A percentile compares a stretch with the other conserved stretches of the same genome.
Evolutionary conservation across 768 basidiomycete genomes (phyloP).

Genomic region (Fistulinella prunicolor): DNA sequence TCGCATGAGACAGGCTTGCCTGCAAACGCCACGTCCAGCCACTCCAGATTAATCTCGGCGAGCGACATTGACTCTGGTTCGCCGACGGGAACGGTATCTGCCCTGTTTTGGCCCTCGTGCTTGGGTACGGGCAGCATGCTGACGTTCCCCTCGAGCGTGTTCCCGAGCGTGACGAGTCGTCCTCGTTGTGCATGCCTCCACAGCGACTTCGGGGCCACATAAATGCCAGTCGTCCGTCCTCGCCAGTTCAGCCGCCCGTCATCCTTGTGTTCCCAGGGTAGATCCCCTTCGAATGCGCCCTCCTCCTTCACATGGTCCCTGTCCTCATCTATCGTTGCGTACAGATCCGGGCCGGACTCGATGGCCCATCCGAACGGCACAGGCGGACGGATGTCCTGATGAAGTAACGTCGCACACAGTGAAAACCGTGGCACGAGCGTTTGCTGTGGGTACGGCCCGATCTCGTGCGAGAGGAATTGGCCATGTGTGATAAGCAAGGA

Average conservation of each 20-base stretch:
- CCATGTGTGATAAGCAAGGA: conserved; percentile 42
- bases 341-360: conserved; percentile 26
- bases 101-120: too few relatives aligned
- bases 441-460: conserved; percentile 44
- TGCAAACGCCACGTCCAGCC: conserved; percentile 59
- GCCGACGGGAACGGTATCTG: conserved; percentile 30
- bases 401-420: conserved; percentile 46
- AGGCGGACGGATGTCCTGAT: conserved; percentile 54
- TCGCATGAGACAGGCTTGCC: conserved; percentile 45
- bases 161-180: conserved; percentile 43
- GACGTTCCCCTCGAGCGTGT: conserved; percentile 38
- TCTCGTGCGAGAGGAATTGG: conserved; percentile 47
- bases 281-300: conserved; percentile 43
- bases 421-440: conserved; percentile 52
- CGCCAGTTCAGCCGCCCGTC: conserved; percentile 69
- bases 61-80: conserved; percentile 33
- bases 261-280: conserved; percentile 60
- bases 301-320: conserved; percentile 5
- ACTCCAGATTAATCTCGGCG: conserved; percentile 46
- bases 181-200: conserved; percentile 54
- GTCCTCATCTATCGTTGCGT: neutral
- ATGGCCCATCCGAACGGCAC: conserved; percentile 47
- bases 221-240: conserved; percentile 70
- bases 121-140: conserved; percentile 37
- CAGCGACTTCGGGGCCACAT: conserved; percentile 33